Evolutionary conservation across 768 basidiomycete species (phyloP).

Genomic region (Boletellus ananas): DNA sequence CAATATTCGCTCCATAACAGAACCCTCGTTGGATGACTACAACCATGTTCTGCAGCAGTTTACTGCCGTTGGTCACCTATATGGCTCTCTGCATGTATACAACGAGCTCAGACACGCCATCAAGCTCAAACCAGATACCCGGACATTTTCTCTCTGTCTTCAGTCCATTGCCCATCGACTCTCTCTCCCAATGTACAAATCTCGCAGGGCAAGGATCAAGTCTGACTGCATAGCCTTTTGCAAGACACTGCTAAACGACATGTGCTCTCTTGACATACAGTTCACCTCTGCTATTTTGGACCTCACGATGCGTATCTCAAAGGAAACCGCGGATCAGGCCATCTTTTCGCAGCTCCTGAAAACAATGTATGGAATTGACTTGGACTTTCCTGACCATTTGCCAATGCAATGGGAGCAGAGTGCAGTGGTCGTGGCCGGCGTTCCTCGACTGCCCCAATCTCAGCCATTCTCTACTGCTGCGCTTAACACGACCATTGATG

Average conservation of each 20-base stretch:
- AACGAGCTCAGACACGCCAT: slow-evolving; percentile 45
- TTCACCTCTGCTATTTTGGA: slow-evolving; percentile 63
- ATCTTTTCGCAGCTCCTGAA: slow-evolving; percentile 60
- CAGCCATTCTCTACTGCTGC: slow-evolving; percentile 59
- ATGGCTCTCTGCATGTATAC: slow-evolving; percentile 58
- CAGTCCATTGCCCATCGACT: slow-evolving; percentile 69
- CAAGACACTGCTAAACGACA: slow-evolving; percentile 51
- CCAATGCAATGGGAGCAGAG: slow-evolving; percentile 32
- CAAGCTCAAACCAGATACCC: slow-evolving; percentile 45
- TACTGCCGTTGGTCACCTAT: slow-evolving; percentile 67
- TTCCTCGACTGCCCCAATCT: slow-evolving; percentile 20
- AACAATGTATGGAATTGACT: slow-evolving; percentile 71
- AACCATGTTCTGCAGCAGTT: slow-evolving; percentile 73
- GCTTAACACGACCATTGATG: slow-evolving; percentile 70
- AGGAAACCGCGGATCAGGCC: slow-evolving; percentile 52
- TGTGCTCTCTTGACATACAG: slow-evolving; percentile 45
- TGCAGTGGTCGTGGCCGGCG: slow-evolving; percentile 4
- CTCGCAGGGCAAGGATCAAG: slow-evolving; percentile 34
- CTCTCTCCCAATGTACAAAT: slow-evolving; percentile 49
- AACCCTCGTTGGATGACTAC: slow-evolving; percentile 59
- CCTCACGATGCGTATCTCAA: slow-evolving; percentile 63
- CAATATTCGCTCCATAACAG: slow-evolving; percentile 55
- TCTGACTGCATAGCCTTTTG: slow-evolving; percentile 46
- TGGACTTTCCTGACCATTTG: slow-evolving; percentile 66
- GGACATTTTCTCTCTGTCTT: slow-evolving; percentile 61